Conservation (phyloP, 345 rosid species). For the Salix dunnii region DNA sequence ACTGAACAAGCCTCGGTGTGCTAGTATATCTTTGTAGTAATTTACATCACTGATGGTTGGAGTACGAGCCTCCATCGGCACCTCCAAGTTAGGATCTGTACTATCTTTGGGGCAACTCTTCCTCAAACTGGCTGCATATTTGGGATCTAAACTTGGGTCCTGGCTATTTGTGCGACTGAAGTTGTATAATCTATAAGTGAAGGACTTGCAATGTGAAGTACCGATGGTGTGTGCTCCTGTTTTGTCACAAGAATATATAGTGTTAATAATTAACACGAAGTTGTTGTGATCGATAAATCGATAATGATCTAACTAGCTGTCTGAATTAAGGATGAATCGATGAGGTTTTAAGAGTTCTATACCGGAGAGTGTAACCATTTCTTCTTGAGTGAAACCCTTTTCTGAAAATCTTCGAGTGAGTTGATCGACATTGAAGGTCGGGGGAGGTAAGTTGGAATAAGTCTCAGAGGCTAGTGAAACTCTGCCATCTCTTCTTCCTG, state of each 20-base stretch:
- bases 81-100: slow-evolving; percentile 11
- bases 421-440: slow-evolving; percentile 5
- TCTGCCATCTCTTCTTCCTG: slow-evolving; percentile 60
- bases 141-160: slow-evolving; percentile 2
- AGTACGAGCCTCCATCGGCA: slow-evolving; percentile 20
- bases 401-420: slow-evolving; percentile 13
- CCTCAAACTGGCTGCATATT: slow-evolving; percentile 9
- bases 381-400: slow-evolving; percentile 18
- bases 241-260: neutral
- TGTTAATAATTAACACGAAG: too few species aligned
- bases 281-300: neutral
- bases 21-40: slow-evolving; percentile 12
- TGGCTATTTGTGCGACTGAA: slow-evolving; percentile 10
- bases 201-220: slow-evolving; percentile 21
- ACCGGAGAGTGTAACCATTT: slow-evolving; percentile 22
- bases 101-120: slow-evolving; percentile 18
- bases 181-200: slow-evolving; percentile 20
- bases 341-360: too few species aligned
- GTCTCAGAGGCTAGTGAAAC: slow-evolving; percentile 41
- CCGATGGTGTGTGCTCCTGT: slow-evolving; percentile 29
- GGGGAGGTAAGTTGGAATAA: slow-evolving; percentile 8
- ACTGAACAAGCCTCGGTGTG: slow-evolving; percentile 22
- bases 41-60: slow-evolving; percentile 15
- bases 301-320: neutral
- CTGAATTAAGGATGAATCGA: neutral